Evolutionary conservation across 148 eudicot genomes (phyloP).

Genomic region (Fagopyrum homotropicum): DNA sequence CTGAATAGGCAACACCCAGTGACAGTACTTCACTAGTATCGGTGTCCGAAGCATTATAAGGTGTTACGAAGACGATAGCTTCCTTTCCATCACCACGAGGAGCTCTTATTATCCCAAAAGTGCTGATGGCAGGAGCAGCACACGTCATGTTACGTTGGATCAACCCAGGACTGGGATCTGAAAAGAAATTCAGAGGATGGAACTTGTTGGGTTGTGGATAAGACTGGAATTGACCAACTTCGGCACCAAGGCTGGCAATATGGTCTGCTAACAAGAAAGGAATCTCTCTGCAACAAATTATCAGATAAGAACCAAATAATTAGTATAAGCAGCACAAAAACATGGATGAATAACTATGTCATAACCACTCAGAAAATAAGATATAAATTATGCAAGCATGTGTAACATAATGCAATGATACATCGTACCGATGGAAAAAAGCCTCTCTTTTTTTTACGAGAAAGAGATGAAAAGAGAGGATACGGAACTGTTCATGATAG

Average conservation of each 20-base stretch:
- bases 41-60: conserved; percentile 61
- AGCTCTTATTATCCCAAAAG: conserved; percentile 86
- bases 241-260: conserved; percentile 71
- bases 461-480: neutral
- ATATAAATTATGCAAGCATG: neutral
- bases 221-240: conserved; percentile 69
- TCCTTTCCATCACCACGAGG: conserved; percentile 99
- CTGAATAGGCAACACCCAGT: conserved; percentile 65
- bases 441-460: neutral
- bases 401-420: neutral
- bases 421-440: neutral
- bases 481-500: neutral
- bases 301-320: neutral
- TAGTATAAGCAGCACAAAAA: neutral
- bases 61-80: conserved; percentile 86
- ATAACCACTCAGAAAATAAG: neutral
- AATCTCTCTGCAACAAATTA: conserved; percentile 47
- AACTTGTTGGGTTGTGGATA: conserved; percentile 45
- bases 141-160: conserved; percentile 47
- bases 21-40: conserved; percentile 61
- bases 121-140: conserved; percentile 49
- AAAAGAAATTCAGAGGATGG: conserved; percentile 80
- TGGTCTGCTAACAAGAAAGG: conserved; percentile 48
- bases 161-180: conserved; percentile 42
- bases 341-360: neutral